Evolutionary conservation across 257 asterid species (phyloP), one percentile per base, ranked within the genome.

Genomic region (Coffea canephora): DNA sequence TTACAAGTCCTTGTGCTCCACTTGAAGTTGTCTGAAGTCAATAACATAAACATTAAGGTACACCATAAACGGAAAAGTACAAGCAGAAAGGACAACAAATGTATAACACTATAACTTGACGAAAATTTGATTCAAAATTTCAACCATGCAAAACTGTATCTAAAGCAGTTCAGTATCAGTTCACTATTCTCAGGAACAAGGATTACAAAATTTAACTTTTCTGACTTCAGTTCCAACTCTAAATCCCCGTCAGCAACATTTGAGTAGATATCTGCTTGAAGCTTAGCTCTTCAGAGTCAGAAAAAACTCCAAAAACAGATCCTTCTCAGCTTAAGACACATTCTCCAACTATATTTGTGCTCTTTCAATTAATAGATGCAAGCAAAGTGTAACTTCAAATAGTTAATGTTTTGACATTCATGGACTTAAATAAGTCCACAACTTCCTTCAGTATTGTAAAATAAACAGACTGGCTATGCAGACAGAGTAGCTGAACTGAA

Each of bases 171-270:
- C 31, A 77, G 34, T 19, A n/a, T 71, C 8, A 43, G 39, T 66
- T 66, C 48, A 62, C 61, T 25, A 65, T 34, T 75, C 45, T n/a
- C 80, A 34, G 67, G 48, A 27, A 18, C 75, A 21, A 50, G 65
- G 23, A 39, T 11, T 8, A 69, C 18, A 41, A 7, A 2, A 57
- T 25, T 65, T n/a, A 43, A 55, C 66, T 66, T 41, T 55, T 34
- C 69, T 36, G 4, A n/a, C 21, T 15, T 39, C 12, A 8, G 54
- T 39, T 21, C 70, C 70, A 61, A 57, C 15, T 75, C 54, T 59
- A 34, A 57, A 39, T 57, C 9, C 5, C 21, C 5, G 34, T 41
- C 69, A n/a, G 11, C 39, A 59, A 52, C 41, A 27, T 50, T 27
- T 73, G 45, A 73, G 65, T 49, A n/a, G n/a, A 25, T 55, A 52